phyloP scores from a whole-genome alignment of 768 basidiomycete species.

The Lactarius deliciosus region DNA sequence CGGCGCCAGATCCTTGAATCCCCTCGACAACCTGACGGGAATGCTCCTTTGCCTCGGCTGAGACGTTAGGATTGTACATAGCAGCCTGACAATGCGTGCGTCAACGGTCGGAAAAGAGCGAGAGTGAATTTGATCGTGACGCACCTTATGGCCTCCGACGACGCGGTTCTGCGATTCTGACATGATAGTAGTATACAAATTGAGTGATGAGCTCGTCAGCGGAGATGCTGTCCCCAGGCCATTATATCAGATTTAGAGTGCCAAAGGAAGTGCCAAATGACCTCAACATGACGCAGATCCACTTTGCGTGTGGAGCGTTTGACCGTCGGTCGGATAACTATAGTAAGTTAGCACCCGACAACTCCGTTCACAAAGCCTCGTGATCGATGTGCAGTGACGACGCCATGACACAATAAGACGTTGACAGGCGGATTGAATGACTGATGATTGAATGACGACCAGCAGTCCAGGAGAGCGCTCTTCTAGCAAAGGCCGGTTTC shows the following conservation, averaged over 20 bases:
- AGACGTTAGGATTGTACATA: constrained; percentile 36
- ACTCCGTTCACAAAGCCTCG: not conserved
- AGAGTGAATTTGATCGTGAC: not conserved
- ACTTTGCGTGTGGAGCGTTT: too few species aligned
- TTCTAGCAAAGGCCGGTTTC: not conserved
- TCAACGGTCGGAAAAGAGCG: not conserved
- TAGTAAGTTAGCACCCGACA: too few species aligned
- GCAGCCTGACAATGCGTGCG: constrained; percentile 28
- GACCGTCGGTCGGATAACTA: too few species aligned
- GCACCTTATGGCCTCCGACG: constrained; percentile 17
- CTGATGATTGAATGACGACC: too few species aligned
- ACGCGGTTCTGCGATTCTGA: constrained; percentile 6
- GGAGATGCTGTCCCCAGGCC: not conserved
- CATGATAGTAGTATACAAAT: not conserved
- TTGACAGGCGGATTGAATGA: too few species aligned
- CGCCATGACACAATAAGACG: not conserved
- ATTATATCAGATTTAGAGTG: not conserved
- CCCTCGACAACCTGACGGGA: constrained; percentile 33
- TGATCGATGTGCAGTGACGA: not conserved
- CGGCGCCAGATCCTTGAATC: constrained; percentile 25
- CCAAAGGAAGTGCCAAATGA: not conserved
- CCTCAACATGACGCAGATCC: constrained; percentile 13
- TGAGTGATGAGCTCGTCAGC: not conserved
- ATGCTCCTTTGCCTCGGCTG: constrained; percentile 37
- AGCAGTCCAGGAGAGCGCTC: not conserved